Percentiles rank a stretch among this genome's conserved stretches.
Evolutionary conservation across 1,284 basidiomycete species (phyloP).

Genomic region (Exobasidium cylindrosporum): DNA sequence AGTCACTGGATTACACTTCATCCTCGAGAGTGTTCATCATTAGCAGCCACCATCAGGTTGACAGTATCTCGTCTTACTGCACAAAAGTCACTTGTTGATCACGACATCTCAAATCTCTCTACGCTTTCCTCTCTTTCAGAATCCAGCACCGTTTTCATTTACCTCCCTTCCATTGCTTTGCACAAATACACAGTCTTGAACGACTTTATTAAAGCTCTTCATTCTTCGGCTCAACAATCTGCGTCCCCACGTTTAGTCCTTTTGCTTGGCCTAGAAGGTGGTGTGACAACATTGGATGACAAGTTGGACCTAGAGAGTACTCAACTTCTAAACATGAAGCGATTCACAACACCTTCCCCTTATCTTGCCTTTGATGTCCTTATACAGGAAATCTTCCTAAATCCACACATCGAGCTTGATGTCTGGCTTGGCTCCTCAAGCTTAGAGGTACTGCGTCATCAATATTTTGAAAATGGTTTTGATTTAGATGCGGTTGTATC

Average conservation of each 20-base stretch:
- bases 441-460: not conserved
- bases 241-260: not conserved
- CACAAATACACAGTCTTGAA: not conserved
- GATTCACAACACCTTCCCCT: not conserved
- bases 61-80: not conserved
- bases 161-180: not conserved
- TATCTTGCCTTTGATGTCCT: not conserved
- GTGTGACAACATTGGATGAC: not conserved
- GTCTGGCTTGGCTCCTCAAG: not conserved
- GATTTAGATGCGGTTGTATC: not conserved
- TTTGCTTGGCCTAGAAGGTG: not conserved
- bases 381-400: conserved; percentile 4
- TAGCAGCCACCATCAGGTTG: not conserved
- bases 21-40: not conserved
- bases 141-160: not conserved
- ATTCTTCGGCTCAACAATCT: not conserved
- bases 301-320: not conserved
- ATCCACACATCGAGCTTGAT: not conserved
- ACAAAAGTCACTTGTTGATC: not conserved
- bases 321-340: not conserved
- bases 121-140: not conserved
- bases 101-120: not conserved
- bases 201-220: conserved; percentile 6
- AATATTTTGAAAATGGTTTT: not conserved
- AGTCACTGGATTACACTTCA: not conserved